Evolutionary conservation across 495 filamentous ascomycete genomes (phyloP).

Genomic region (Eremomyces bilateralis): DNA sequence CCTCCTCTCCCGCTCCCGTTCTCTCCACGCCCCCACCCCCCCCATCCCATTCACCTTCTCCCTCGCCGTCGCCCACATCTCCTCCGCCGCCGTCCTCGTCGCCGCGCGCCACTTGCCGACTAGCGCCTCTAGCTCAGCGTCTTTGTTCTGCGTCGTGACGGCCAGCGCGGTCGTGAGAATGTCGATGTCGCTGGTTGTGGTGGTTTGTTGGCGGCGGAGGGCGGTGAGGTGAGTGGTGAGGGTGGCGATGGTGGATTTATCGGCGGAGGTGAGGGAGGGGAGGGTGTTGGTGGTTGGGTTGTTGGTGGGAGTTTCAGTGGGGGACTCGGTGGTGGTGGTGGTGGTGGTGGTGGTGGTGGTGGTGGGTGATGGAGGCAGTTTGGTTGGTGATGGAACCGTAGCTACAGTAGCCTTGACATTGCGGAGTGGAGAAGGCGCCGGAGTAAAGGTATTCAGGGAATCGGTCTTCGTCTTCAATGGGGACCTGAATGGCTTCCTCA

Average conservation of each 20-base stretch:
- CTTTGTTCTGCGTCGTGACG: conserved; percentile 24
- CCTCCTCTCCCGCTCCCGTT: conserved; percentile 21
- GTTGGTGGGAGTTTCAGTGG: no score
- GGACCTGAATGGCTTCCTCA: no score
- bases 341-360: no score
- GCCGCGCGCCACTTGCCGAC: conserved; percentile 24
- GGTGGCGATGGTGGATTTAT: neutral
- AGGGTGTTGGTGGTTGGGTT: neutral
- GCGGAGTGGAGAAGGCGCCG: no score
- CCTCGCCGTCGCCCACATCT: conserved; percentile 23
- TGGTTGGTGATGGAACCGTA: no score
- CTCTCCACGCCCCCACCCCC: conserved; percentile 32
- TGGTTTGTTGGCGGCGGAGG: neutral
- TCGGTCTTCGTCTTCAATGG: no score
- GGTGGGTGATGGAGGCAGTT: no score
- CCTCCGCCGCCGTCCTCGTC: conserved; percentile 24
- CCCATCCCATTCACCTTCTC: conserved; percentile 33
- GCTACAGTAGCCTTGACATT: no score
- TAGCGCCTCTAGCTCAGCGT: conserved; percentile 26
- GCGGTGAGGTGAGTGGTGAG: neutral
- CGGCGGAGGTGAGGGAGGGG: neutral
- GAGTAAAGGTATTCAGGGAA: no score
- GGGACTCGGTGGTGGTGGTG: no score
- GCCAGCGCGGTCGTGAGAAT: conserved; percentile 27
- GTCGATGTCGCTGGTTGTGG: conserved; percentile 21